Evolutionary conservation across 2,329 filamentous ascomycete genomes (phyloP), one percentile per base, ranked within the genome.

Genomic region (Cyclaneusma minus): DNA sequence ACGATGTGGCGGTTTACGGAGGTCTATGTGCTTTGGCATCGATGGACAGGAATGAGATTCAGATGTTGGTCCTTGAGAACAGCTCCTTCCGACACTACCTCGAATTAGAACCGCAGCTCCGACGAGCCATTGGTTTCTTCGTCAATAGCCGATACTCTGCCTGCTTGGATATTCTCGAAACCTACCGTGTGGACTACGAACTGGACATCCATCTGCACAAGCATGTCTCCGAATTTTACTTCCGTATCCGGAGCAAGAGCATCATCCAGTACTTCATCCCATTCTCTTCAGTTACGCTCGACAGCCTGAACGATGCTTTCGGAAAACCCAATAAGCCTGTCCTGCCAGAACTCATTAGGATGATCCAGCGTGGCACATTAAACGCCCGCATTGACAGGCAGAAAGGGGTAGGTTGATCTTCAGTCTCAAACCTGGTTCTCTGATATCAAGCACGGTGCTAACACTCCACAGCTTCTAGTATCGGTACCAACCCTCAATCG

Each of bases 191-290:
- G 18, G 89, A 98, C 50, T 95, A 89, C 48, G 62, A 85, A n/a
- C 68, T 95, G 4, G 89, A 98, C 45, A 58, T 93, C 12, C 77
- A 93, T 48, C 65, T 98, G 5, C 74, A 80, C 32, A 68, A 63
- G 34, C 80, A 92, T 37, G 59, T 94, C 11, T 45, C 63, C 19
- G 54, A 57, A 2, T 60, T 98, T 12, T 89, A 85, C 54, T 58
- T 64, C 7, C 58, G 61, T 24, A 84, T 98, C 39, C 72, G 89
- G 31, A 79, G 67, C 43, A 94, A 94, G 56, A 87, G 85, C 43
- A 94, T 98, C 32, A 69, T 85, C 13, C 82, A 93, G 45, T 95
- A 94, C 53, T 78, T 93, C 41, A 64, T 82, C 13, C 85, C 89
- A 0, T 98, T 92, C 50, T 91, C 78, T 21, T 76, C 75, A 37